A percentile compares a stretch with the other conserved stretches of the same genome.
Evolutionary conservation across 805 yeast genomes (phyloP).

Genomic region (Candida caryicola): DNA sequence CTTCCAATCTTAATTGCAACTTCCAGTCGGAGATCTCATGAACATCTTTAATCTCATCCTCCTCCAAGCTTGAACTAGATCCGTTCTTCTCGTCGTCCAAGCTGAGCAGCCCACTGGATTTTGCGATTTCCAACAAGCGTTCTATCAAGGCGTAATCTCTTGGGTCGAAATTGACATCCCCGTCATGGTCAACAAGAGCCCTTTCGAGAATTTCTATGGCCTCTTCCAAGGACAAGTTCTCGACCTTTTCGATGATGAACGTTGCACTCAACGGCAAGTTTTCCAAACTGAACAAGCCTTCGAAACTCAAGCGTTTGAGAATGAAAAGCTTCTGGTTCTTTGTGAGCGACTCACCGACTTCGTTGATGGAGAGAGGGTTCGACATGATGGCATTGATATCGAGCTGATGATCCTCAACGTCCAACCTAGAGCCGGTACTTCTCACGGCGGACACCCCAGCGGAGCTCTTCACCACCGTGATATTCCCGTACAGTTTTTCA

Average conservation of each 20-base stretch:
- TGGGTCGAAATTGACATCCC: conserved; percentile 34
- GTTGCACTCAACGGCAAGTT: conserved; percentile 31
- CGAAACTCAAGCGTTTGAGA: conserved; percentile 25
- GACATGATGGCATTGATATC: conserved; percentile 21
- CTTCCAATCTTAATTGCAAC: conserved; percentile 37
- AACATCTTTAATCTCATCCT: background rate
- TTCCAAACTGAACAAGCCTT: conserved; percentile 22
- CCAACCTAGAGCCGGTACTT: background rate
- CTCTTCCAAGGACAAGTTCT: conserved; percentile 32
- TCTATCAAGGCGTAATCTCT: conserved; percentile 25
- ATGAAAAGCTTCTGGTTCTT: conserved; percentile 25
- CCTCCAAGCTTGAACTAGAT: conserved; percentile 2
- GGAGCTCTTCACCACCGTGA: too few species aligned
- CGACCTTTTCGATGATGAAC: conserved; percentile 42
- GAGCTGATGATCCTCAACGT: conserved; percentile 10
- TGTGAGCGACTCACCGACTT: conserved; percentile 23
- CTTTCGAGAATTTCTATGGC: conserved; percentile 39
- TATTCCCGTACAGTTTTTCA: too few species aligned
- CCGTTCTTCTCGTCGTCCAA: background rate
- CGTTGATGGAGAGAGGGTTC: conserved; percentile 20
- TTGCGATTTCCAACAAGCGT: conserved; percentile 11
- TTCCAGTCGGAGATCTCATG: conserved; percentile 34
- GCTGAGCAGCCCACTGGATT: background rate
- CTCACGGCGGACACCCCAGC: too few species aligned
- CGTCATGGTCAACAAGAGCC: conserved; percentile 39